Base-by-base conservation (phyloP, 805 yeast species). In the Komagataella ulmi region DNA sequence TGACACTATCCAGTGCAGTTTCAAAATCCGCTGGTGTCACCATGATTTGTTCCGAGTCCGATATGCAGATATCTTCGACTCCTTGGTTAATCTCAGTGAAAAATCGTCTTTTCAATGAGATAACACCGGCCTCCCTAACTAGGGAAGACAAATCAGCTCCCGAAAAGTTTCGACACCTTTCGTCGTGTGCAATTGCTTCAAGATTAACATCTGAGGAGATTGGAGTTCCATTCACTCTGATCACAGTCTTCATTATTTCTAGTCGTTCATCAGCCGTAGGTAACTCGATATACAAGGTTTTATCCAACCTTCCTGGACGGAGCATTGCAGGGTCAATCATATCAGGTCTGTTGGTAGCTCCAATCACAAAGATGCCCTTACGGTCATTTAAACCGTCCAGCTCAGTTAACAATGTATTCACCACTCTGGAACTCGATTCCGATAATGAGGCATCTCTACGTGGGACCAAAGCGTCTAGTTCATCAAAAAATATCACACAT, bases 261-360 rank as follows among this genome's bases (percentile, higher is more conserved):
- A 75, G 68, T 55, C 97, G 75, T 64, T 93, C 99, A 2, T 70
- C 73, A 0, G 80, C 77, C 6, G 79, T 77, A 3, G 99, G 99
- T 50, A 91, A 73, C 63, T 91, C 97, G 24, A 91, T 91, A 65
- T 83, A 91, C 47, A 91, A 70, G 2, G 96, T 88, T 67, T 91
- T 93, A 63, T 93, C 98, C 59, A 91, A 74, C 66, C 99, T 79
- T 5, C 98, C 99, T 0, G 98, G 98, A 63, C 99, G 79, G 47
- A 93, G 69, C 98, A 91, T 93, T 0, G 99, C 99, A 3, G 96
- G 89, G 66, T 91, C 99, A 57, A 91, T 93, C 88, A 91, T 91
- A 64, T 91, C 99, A 0, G 98, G 98, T 64, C 99, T 77, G 61
- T 91, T 91, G 0, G 99, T 91, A 1, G 99, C 99, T 24, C 97